These are phyloP conservation scores for Globomyces pollinis-pini DNA, from an alignment of 192 early-diverging fungal genomes.

Conservation along the genomic window DNA sequence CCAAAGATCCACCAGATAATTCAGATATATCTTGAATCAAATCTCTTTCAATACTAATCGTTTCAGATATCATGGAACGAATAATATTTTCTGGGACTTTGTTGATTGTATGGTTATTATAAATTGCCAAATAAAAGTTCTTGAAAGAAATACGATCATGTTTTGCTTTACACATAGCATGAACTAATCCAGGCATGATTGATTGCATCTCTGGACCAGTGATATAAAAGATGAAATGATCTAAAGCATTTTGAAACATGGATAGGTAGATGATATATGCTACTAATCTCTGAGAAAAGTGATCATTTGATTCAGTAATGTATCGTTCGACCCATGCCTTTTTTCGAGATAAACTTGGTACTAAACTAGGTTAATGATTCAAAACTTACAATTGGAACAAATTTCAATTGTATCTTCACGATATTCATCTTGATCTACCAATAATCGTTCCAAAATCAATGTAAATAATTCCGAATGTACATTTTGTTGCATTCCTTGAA, in stretches of 20 bases:
- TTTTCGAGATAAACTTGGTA: neutral
- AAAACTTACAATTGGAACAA: neutral
- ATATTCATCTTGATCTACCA: neutral
- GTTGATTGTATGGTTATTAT: conserved; percentile 6
- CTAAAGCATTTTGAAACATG: neutral
- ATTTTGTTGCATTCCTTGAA: conserved; percentile 97
- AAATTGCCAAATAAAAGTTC: neutral
- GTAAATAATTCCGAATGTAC: conserved; percentile 91
- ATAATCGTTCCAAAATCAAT: conserved; percentile 64
- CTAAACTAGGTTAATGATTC: neutral
- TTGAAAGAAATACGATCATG: neutral
- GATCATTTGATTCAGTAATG: neutral
- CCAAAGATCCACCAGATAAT: neutral
- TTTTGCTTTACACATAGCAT: neutral
- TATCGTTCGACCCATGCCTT: conserved; percentile 5
- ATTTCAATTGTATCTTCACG: neutral
- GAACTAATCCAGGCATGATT: conserved; percentile 6
- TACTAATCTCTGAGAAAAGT: neutral
- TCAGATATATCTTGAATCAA: neutral
- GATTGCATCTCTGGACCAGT: neutral
- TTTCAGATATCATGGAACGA: neutral
- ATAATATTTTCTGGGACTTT: neutral
- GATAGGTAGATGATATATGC: neutral
- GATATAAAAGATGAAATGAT: neutral
- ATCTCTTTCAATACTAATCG: neutral